Base-by-base conservation (phyloP, 148 eudicot species). In the Rhododendron molle region DNA sequence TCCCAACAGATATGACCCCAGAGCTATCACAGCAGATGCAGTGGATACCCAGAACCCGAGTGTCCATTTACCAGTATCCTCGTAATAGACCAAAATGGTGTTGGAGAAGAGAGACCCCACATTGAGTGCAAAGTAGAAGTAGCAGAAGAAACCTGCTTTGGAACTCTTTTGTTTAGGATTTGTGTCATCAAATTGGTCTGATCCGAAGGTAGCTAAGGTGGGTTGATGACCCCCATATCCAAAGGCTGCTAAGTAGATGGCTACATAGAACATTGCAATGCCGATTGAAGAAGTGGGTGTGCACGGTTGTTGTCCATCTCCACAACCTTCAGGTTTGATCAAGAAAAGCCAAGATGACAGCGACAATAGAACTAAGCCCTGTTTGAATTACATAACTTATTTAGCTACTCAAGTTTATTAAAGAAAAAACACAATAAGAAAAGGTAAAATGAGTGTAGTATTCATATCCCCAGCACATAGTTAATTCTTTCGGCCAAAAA, bases 221-320 rank as follows among this genome's bases (percentile, higher is more conserved):
- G 99, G 99, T 71, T 97, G 99, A 86, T 97, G 96, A 3, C 99
- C 99, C 7, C 99, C 99, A 58, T 97, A 97, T 23, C 99, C 99
- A 21, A 97, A 90, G 36, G 99, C 99, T 23, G 94, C 96, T 76
- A 97, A 77, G 86, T 97, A 97, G n/a, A 95, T 93, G 4, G 99
- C 90, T 40, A 92, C 44, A 86, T 95, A 95, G 83, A 97, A 96
- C 4, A 92, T n/a, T 38, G 71, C 60, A 1, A 78, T 38, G 44
- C 95, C 94, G 1, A 76, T 2, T 0, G 86, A 20, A 0, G 96
- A 89, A 23, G 86, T 71, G 7, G 93, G 90, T 12, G 54, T 32
- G 65, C 99, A 97, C 3, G 69, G 30, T 50, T 86, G 20, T 52
- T 83, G 83, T 40, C 92, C 91, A 54, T 91, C 91, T 0, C 97